Conservation (phyloP, 2,329 filamentous ascomycete species). For the Sphaerostilbella broomeana region DNA sequence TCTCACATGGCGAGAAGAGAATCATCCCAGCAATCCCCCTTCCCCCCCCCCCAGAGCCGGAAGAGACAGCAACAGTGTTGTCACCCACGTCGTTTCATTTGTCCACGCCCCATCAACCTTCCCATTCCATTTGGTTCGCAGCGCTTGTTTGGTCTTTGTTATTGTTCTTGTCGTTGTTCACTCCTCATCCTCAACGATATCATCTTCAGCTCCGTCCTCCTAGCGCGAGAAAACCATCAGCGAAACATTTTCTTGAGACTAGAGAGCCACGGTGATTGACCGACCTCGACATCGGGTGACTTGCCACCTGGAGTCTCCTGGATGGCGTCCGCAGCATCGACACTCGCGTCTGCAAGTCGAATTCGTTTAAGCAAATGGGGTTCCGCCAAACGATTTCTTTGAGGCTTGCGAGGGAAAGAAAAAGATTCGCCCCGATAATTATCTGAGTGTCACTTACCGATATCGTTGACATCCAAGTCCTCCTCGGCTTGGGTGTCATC, state of each 20-base stretch:
- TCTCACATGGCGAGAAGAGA: no score
- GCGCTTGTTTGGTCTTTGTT: background rate
- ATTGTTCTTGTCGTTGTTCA: no score
- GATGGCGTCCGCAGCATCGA: constrained; percentile 3
- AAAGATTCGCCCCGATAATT: constrained; percentile 3
- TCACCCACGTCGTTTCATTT: no score
- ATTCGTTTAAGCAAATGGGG: constrained; percentile 4
- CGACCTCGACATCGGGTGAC: constrained; percentile 22
- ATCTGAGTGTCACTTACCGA: background rate
- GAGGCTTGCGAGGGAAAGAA: background rate
- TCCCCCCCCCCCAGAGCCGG: no score
- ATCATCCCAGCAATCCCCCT: no score
- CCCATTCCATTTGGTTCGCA: no score
- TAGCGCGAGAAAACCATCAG: constrained; percentile 19
- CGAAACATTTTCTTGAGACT: constrained; percentile 20
- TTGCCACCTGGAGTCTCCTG: constrained; percentile 9
- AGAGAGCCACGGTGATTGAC: constrained; percentile 19
- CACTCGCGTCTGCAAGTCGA: constrained; percentile 6
- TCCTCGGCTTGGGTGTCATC: constrained; percentile 17
- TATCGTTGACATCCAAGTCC: constrained; percentile 9
- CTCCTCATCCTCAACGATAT: constrained; percentile 15
- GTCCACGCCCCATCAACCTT: no score
- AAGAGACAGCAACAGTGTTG: no score
- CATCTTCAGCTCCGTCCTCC: constrained; percentile 17
- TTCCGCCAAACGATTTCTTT: no score